These are phyloP conservation scores for Gleditsia sinensis DNA, from an alignment of 306 rosid species.

Conservation along the genomic window DNA sequence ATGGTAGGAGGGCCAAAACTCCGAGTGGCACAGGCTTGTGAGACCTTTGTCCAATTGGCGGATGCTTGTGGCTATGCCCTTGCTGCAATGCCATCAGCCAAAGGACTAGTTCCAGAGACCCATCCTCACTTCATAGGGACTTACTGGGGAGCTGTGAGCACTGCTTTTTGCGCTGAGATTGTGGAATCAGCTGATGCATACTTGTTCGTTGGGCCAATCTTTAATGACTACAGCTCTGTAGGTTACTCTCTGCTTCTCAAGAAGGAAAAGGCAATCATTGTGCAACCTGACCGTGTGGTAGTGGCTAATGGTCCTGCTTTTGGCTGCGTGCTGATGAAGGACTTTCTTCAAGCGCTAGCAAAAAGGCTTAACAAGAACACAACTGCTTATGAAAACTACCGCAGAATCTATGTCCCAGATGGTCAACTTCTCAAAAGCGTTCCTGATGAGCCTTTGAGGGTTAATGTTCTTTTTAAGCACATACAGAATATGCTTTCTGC, in stretches of 20 bases:
- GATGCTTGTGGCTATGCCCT: conserved; percentile 51
- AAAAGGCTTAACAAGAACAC: conserved; percentile 40
- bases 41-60: conserved; percentile 46
- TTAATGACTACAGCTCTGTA: conserved; percentile 57
- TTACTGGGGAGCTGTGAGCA: conserved; percentile 53
- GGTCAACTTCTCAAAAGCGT: conserved; percentile 39
- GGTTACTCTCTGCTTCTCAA: conserved; percentile 53
- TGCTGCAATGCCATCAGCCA: conserved; percentile 50
- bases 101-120: conserved; percentile 46
- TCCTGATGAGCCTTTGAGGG: conserved; percentile 50
- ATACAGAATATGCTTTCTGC: conserved; percentile 50
- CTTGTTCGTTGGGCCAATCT: conserved; percentile 50
- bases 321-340: conserved; percentile 53
- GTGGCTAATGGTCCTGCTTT: conserved; percentile 51
- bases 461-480: conserved; percentile 48
- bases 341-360: conserved; percentile 47
- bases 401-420: conserved; percentile 41
- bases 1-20: conserved; percentile 57
- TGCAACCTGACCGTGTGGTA: conserved; percentile 45
- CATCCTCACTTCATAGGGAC: conserved; percentile 58
- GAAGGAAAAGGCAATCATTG: conserved; percentile 52
- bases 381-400: conserved; percentile 48
- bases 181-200: conserved; percentile 56
- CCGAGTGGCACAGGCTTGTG: conserved; percentile 43
- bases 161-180: conserved; percentile 52